Conservation (phyloP, 78 protist species). For the Dictyostelium firmibasis region DNA sequence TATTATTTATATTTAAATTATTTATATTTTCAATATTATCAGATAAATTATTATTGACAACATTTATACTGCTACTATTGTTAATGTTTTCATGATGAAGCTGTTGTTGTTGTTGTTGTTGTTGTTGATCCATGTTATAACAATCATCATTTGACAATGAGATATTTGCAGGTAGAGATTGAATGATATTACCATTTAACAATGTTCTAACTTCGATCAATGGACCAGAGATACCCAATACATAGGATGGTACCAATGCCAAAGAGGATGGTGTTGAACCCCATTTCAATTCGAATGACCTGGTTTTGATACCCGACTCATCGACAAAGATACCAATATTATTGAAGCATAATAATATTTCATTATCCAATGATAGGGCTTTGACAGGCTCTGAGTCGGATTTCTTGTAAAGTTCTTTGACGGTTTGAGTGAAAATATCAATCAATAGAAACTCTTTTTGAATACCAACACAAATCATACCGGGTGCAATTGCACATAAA, state of each 20-base stretch:
- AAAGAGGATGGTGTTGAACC: slow-evolving; percentile 43
- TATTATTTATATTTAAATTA: neutral
- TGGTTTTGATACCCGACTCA: slow-evolving; percentile 11
- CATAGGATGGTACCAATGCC: slow-evolving; percentile 22
- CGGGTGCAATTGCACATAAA: slow-evolving; percentile 40
- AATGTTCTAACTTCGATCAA: slow-evolving; percentile 40
- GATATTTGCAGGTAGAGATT: slow-evolving; percentile 42
- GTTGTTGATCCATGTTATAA: neutral
- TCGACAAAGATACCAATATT: slow-evolving; percentile 68
- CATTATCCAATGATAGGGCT: slow-evolving; percentile 42
- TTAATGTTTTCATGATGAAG: neutral
- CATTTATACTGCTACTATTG: neutral
- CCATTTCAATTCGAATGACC: slow-evolving; percentile 60
- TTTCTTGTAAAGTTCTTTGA: slow-evolving; percentile 47
- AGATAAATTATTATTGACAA: neutral
- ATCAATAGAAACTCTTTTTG: slow-evolving; percentile 37
- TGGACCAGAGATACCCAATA: slow-evolving; percentile 53
- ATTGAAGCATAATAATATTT: slow-evolving; percentile 50
- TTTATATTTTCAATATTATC: neutral
- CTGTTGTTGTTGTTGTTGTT: neutral
- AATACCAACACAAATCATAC: slow-evolving; percentile 68
- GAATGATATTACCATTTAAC: slow-evolving; percentile 62
- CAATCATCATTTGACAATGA: neutral
- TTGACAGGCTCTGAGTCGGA: slow-evolving; percentile 56
- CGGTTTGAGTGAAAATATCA: slow-evolving; percentile 45